Base-by-base conservation (phyloP, 306 rosid genomes). In the Inga leiocalycina region DNA sequence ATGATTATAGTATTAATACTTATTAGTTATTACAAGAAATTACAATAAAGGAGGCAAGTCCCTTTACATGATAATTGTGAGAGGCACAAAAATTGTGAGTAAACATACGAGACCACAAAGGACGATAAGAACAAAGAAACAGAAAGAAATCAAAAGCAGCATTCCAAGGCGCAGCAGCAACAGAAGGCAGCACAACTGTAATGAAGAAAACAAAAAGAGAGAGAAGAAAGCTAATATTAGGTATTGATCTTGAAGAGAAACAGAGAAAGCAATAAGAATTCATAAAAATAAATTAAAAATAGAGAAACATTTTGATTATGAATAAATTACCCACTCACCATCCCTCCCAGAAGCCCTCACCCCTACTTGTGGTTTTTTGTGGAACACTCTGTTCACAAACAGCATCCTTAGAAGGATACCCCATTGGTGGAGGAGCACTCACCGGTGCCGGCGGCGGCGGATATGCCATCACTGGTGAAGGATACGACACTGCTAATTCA, bases 311-410 rank as follows among this genome's bases (percentile, higher is more conserved):
- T 62, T 10, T 62, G 37, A 22, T 61, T 10, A n/a, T 22, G 67
- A 61, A 51, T 51, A 15, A 1, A 48, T 66, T 41, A 12, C 32
- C 11, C 46, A 77, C 87, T 80, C 11, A 90, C 93, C 93, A 90
- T 81, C 93, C 93, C 69, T 88, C 80, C 90, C 89, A 90, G 35
- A 90, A 90, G 43, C 91, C 93, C 19, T 90, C 93, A 75, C 93
- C 91, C 70, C 80, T 90, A 32, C 70, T 52, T 16, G 85, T 86
- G 79, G 88, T 86, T 41, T 62, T 17, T 30, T 76, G 39, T 6
- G 91, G 84, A 80, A 72, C 79, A 83, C 41, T 79, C 24, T 54
- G 84, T 39, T 83, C 67, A 37, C 10, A 34, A 27, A 4, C 79
- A 85, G 7, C 83, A 85, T 88, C 81, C 19, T 79, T 85, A 10